Conservation (phyloP, 179 eudicot species). For the Beta macrorhiza region DNA sequence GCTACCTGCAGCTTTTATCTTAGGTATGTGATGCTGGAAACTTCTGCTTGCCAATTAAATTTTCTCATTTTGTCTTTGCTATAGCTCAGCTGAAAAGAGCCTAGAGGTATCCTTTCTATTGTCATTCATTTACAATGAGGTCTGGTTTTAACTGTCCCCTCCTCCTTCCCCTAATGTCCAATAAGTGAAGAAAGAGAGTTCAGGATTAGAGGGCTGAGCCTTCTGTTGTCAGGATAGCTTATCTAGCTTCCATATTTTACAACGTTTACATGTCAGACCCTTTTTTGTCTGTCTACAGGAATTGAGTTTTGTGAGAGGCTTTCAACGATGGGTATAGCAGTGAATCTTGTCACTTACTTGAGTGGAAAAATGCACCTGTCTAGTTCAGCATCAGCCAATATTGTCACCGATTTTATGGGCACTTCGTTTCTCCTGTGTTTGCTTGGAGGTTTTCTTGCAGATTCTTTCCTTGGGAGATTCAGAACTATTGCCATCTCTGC, state of each 20-base stretch:
- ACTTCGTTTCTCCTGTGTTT: conserved; percentile 27
- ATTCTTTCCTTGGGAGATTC: conserved; percentile 30
- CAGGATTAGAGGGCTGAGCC: too few species aligned
- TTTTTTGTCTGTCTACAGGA: conserved; percentile 14
- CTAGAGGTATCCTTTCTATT: background rate
- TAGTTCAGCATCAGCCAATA: conserved; percentile 28
- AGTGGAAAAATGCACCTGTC: conserved; percentile 23
- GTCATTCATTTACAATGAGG: background rate
- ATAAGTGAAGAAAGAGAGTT: too few species aligned
- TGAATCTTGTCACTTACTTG: conserved; percentile 30
- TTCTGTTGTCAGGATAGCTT: background rate
- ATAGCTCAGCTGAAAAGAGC: background rate
- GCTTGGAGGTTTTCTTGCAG: conserved; percentile 31
- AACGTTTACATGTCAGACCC: background rate
- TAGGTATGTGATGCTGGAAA: conserved; percentile 15
- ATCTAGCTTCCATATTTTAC: background rate
- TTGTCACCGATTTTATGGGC: conserved; percentile 29
- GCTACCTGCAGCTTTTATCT: conserved; percentile 23
- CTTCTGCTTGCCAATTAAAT: background rate
- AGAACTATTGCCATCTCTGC: conserved; percentile 26
- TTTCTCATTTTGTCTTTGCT: background rate
- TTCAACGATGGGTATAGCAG: conserved; percentile 34
- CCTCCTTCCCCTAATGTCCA: too few species aligned
- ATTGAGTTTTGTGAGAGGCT: conserved; percentile 31
- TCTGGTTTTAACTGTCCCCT: too few species aligned